Evolutionary conservation across 306 rosid genomes (phyloP).

Genomic region (Acacia melanoxylon): DNA sequence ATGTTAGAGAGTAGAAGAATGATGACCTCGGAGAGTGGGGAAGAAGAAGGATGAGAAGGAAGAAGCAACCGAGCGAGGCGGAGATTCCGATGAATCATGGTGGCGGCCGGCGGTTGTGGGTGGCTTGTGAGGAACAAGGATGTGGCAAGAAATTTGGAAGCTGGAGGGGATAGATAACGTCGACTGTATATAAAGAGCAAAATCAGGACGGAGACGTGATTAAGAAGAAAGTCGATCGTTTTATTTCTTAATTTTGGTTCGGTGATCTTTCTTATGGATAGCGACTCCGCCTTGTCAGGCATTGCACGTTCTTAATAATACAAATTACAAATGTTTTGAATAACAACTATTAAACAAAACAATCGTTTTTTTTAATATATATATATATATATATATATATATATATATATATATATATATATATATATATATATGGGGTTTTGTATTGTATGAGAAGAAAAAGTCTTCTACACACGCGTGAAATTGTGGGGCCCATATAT

Average conservation of each 20-base stretch:
- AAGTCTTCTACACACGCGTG: no score
- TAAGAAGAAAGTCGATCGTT: neutral
- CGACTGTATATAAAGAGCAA: neutral
- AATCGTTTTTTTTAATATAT: no score
- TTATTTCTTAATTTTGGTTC: neutral
- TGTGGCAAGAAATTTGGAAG: neutral
- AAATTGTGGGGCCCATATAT: no score
- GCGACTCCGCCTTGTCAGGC: neutral
- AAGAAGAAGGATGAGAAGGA: neutral
- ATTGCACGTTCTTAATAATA: neutral
- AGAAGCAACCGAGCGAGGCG: constrained; percentile 3
- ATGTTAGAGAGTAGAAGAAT: neutral
- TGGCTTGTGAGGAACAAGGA: neutral
- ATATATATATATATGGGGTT: no score
- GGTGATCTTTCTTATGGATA: neutral
- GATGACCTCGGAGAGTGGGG: neutral
- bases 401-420: no score
- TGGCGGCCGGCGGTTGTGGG: neutral
- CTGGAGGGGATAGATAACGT: neutral
- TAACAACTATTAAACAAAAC: no score
- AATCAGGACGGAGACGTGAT: neutral
- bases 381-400: no score
- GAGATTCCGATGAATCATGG: constrained; percentile 13
- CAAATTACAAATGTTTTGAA: no score
- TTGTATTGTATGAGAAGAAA: no score